A percentile compares a stretch with the other conserved stretches of the same genome.
phyloP scores from a whole-genome alignment of 345 rosid genomes.

The Boechera divaricarpa region DNA sequence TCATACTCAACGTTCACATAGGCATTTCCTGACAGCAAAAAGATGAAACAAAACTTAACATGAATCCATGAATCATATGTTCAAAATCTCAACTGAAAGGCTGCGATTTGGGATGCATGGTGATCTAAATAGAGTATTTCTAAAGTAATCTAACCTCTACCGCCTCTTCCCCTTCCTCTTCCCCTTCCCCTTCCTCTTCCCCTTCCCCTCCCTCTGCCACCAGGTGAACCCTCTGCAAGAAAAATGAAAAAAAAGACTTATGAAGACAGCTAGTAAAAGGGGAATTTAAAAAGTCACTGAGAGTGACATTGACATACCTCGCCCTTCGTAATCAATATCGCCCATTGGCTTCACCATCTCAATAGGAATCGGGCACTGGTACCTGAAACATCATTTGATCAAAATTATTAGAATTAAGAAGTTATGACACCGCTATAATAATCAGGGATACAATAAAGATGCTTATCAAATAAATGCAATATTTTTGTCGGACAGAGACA shows the following conservation, averaged over 20 bases:
- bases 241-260: neutral
- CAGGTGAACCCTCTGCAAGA: slow-evolving; percentile 72
- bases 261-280: neutral
- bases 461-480: neutral
- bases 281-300: neutral
- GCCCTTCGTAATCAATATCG: slow-evolving; percentile 61
- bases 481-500: neutral
- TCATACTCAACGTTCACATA: slow-evolving; percentile 67
- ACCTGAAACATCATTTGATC: slow-evolving; percentile 50
- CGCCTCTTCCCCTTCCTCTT: slow-evolving; percentile 47
- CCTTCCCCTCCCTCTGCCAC: slow-evolving; percentile 70
- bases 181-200: slow-evolving; percentile 61
- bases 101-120: neutral
- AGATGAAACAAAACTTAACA: neutral
- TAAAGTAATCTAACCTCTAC: slow-evolving; percentile 41
- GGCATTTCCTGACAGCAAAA: slow-evolving; percentile 63
- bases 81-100: neutral
- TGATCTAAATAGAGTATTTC: neutral
- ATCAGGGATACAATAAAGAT: neutral
- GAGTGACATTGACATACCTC: slow-evolving; percentile 50
- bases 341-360: slow-evolving; percentile 62
- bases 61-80: neutral
- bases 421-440: neutral
- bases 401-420: neutral
- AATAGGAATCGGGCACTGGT: slow-evolving; percentile 74